Evolutionary conservation across 345 rosid species (phyloP).

Genomic region (Bruguiera gymnorhiza): DNA sequence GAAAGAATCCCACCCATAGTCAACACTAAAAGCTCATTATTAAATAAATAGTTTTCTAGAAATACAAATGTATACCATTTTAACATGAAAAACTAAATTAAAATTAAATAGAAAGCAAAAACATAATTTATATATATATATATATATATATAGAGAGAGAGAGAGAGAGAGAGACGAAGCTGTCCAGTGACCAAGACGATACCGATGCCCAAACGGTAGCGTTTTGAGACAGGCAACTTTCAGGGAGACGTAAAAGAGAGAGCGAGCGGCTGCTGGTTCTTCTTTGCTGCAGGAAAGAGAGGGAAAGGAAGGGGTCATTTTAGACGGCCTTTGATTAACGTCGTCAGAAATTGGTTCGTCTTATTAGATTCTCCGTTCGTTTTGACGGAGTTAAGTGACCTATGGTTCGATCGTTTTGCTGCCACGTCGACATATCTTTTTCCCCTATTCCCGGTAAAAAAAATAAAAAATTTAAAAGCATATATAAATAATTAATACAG

Average conservation of each 20-base stretch:
- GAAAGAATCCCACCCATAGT: slow-evolving; percentile 22
- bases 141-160: too few relatives aligned
- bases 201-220: too few relatives aligned
- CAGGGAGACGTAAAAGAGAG: slow-evolving; percentile 15
- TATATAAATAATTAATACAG: too few relatives aligned
- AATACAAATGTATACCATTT: too few relatives aligned
- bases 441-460: slow-evolving; percentile 15
- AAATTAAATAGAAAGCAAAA: too few relatives aligned
- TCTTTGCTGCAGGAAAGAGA: slow-evolving; percentile 17
- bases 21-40: slow-evolving; percentile 14
- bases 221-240: neutral
- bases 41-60: neutral
- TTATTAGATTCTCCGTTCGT: neutral
- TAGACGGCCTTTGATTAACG: slow-evolving; percentile 46
- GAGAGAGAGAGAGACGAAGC: too few relatives aligned
- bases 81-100: too few relatives aligned
- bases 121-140: too few relatives aligned
- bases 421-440: slow-evolving; percentile 19
- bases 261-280: slow-evolving; percentile 22
- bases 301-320: slow-evolving; percentile 48
- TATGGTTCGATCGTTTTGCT: neutral
- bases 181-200: too few relatives aligned
- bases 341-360: slow-evolving; percentile 30
- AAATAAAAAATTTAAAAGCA: neutral
- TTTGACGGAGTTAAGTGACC: slow-evolving; percentile 33